Base-by-base conservation (phyloP, 1,284 basidiomycete species). In the Cryptococcus sp. region DNA sequence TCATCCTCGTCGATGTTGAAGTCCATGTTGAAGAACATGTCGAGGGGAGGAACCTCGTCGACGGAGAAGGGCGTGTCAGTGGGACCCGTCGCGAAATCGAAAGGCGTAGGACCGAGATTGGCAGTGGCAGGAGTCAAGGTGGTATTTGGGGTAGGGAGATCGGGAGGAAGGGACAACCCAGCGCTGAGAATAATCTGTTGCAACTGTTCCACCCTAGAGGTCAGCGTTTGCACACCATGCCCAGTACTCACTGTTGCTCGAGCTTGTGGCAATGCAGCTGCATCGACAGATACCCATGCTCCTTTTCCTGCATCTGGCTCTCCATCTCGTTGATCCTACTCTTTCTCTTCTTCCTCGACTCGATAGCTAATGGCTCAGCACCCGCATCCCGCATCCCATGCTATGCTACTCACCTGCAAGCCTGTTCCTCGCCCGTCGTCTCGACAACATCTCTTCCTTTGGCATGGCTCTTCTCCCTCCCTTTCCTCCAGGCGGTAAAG, bases 1-100 rank as follows among this genome's bases (percentile, higher is more conserved):
- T 63, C 66, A 21, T 61, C 65, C 7, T 57, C 58, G 26, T 58
- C 63, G n/a, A n/a, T n/a, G 28, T 31, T 14, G 9, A 31, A 7
- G 39, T 58, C 58, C 23, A 58, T 59, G 28, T 53, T 59, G 56
- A 61, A 61, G 14, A 60, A 45, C 24, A 57, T 56, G 42, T 62
- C 56, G 45, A 62, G 59, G 9, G 60, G 33, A 39, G 42, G 39
- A 18, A 50, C 33, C 11, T 43, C 41, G 39, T 47, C 49, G 11
- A 46, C 42, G 3, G 43, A 22, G 38, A 43, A 40, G 16, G 26
- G 21, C 11, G 50, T 32, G 10, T 25, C 25, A 32, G 48, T 24
- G 32, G n/a, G 4, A 3, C 21, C 18, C n/a, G 23, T 6, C 11
- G 39, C 5, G 19, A 31, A 16, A 16, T 28, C 26, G 21, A 18